Evolutionary conservation across 2,329 filamentous ascomycete species (phyloP), one percentile per base, ranked within the genome.

Genomic region (Verruconis gallopava): DNA sequence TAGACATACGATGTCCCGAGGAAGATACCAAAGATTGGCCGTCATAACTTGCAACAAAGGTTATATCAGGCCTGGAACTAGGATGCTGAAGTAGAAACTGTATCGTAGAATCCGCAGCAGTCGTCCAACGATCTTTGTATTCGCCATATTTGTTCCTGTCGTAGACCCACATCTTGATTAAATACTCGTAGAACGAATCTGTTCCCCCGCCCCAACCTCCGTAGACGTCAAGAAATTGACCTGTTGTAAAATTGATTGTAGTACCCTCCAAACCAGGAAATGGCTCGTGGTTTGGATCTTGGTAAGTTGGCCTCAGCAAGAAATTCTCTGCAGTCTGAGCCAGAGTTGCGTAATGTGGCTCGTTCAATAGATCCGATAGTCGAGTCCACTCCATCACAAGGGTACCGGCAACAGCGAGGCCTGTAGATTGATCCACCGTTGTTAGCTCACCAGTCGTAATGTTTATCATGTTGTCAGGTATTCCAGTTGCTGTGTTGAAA

Each of bases 91-190:
- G 68, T 5, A 93, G 69, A 51, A 85, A 68, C 45, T 71, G 57
- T 37, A 91, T 89, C 4, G 77, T 78, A 4, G 80, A 85, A 50
- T 93, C 78, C 40, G 78, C 81, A 2, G 85, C 85, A 1, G 68
- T 55, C 33, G 84, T 63, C 85, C 85, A 94, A 21, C 76, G 75
- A 48, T 88, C 79, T 51, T 70, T 76, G 62, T 89, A 85, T 2
- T 59, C 47, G 2, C 53, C 60, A 52, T 82, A 93, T 3, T 75
- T 69, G 4, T 57, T 50, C 0, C 75, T 68, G 54, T 89, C 80
- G 57, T 93, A 93, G 42, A 89, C 60, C 52, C 79, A 93, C 82
- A 91, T 89, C 66, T 93, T 93, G 59, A 93, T 79, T 21, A 93
- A 72, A 53, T 93, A 93, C 61, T 93, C 85, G 62, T 93, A 93